Base-by-base conservation (phyloP, 768 basidiomycete genomes). In the Leccinum truebloodii region DNA sequence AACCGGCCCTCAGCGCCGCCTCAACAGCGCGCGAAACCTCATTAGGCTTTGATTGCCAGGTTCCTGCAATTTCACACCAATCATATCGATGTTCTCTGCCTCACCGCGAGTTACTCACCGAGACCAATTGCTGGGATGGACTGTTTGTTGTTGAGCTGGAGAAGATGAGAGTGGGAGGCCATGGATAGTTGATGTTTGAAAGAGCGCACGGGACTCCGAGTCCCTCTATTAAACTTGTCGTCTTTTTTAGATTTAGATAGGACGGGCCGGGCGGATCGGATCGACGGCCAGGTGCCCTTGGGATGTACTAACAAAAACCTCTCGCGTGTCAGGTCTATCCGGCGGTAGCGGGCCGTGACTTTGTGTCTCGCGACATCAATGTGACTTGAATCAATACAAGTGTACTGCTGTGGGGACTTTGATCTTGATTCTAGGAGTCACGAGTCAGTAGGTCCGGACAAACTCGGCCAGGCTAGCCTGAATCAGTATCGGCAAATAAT, bases 11-110 rank as follows among this genome's bases (percentile, higher is more conserved):
- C 62, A 95, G 74, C 1, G 92, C 92, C 65, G 83, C 81, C 58
- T 81, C 80, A 28, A 95, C 94, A 3, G 94, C 94, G 44, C 76
- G 64, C 13, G 77, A 76, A 35, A 91, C 92, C 63, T 92, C 86
- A 53, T 88, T 87, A 3, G 88, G 79, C 64, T 85, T 82, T 48
- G 88, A 86, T 73, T 90, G 87, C 90, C 90, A 94, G 16, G 93
- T 94, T 16, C 91, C 91, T 88, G 63, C 28, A 16, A 54, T 51
- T 46, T 34, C 51, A 16, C 1, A 1, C 32, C 18, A 34, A 26
- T 55, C 18, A 49, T 12, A n/a, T 32, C n/a, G 18, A 5, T 18
- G 24, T 41, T 3, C 18, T 13, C 22, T 10, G 53, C 14, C 6
- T 18, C 74, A 66, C 34, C 63, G 60, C 18, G 71, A 73, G 57